Evolutionary conservation across 164 flowering plant genomes (phyloP).

Genomic region (Akebia trifoliata): DNA sequence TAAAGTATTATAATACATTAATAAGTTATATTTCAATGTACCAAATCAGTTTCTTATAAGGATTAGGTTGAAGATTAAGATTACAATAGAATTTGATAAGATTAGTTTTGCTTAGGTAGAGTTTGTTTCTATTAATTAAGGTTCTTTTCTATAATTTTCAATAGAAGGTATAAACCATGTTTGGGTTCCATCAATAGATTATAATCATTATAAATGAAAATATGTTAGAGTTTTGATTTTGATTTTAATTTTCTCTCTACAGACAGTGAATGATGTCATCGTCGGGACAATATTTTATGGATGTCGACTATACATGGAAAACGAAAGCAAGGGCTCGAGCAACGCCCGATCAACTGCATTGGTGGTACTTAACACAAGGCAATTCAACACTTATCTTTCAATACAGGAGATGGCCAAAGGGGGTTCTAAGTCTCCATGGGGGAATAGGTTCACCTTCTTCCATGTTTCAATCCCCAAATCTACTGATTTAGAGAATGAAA

Average conservation of each 20-base stretch:
- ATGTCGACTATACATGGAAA: conserved; percentile 49
- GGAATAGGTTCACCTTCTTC: conserved; percentile 33
- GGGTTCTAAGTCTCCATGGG: conserved; percentile 30
- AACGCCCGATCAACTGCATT: conserved; percentile 34
- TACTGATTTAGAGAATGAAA: neutral
- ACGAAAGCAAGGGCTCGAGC: conserved; percentile 2
- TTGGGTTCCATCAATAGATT: no score
- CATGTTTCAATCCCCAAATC: conserved; percentile 21
- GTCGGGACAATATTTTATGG: conserved; percentile 47
- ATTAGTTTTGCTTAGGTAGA: no score
- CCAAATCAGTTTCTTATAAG: no score
- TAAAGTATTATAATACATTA: no score
- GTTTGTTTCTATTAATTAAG: no score
- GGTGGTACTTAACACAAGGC: conserved; percentile 57
- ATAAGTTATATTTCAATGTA: no score
- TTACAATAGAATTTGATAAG: no score
- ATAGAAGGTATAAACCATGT: no score
- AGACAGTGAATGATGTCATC: conserved; percentile 62
- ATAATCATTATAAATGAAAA: no score
- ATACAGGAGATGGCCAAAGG: conserved; percentile 41
- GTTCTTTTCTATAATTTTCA: no score
- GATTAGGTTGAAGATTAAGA: no score
- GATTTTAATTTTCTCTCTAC: neutral
- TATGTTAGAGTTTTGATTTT: neutral
- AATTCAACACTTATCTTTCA: conserved; percentile 29